Evolutionary conservation across 2,329 filamentous ascomycete genomes (phyloP).

Genomic region (Harringtonia aguacate): DNA sequence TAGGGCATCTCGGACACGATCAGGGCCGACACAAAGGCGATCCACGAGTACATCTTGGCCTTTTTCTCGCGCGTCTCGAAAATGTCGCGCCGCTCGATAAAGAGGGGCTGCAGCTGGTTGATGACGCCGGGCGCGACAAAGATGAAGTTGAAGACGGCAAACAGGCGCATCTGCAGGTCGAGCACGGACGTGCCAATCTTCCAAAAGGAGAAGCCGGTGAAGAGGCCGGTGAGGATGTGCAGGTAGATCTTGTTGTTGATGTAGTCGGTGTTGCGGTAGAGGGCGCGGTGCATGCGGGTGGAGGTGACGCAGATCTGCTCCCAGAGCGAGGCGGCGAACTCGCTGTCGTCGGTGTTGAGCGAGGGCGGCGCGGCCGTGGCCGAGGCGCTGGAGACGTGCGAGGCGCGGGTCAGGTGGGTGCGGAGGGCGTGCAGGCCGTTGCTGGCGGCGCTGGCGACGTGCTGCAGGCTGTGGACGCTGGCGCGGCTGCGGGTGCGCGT

Average conservation of each 20-base stretch:
- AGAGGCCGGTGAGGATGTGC: conserved; percentile 42
- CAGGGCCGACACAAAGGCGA: conserved; percentile 54
- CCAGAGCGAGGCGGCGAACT: conserved; percentile 61
- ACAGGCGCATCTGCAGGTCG: conserved; percentile 59
- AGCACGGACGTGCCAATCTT: conserved; percentile 40
- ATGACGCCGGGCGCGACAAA: conserved; percentile 57
- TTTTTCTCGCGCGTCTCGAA: conserved; percentile 63
- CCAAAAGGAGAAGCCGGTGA: conserved; percentile 54
- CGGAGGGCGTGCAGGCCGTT: background rate
- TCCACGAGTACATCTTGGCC: conserved; percentile 59
- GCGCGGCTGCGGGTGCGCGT: background rate
- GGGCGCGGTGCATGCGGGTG: conserved; percentile 56
- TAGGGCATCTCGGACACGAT: conserved; percentile 59
- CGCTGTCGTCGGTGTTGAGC: conserved; percentile 26
- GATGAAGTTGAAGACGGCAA: conserved; percentile 58
- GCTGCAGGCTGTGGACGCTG: background rate
- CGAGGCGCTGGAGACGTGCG: background rate
- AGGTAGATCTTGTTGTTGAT: conserved; percentile 56
- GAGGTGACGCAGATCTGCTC: conserved; percentile 52
- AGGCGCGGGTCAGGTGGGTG: background rate
- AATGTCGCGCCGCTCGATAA: conserved; percentile 54
- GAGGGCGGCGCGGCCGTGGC: background rate
- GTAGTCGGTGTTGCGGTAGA: conserved; percentile 62
- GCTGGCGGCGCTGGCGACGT: too few species aligned
- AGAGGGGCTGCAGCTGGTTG: conserved; percentile 60